These are phyloP conservation scores for Schizosaccharomyces japonicus DNA, from an alignment of 805 yeast genomes.

Conservation along the genomic window DNA sequence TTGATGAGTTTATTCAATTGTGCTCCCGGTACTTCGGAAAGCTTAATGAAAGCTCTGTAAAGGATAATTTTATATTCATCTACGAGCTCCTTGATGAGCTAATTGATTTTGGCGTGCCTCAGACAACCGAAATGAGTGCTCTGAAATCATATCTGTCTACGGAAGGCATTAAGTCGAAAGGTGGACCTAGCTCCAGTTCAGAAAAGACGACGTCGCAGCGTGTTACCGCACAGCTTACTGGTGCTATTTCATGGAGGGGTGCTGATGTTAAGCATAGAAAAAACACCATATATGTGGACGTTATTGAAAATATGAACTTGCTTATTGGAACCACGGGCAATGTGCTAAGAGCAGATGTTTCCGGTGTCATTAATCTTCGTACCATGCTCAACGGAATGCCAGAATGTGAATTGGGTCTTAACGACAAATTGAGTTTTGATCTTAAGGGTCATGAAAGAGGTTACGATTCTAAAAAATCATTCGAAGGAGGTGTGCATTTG, in stretches of 20 bases:
- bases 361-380: constrained; percentile 49
- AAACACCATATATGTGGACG: constrained; percentile 57
- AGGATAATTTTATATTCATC: constrained; percentile 40
- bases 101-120: constrained; percentile 58
- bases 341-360: constrained; percentile 44
- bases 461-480: neutral
- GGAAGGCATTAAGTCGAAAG: constrained; percentile 13
- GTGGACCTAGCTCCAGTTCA: constrained; percentile 1
- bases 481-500: constrained; percentile 25
- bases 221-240: constrained; percentile 18
- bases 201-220: constrained; percentile 7
- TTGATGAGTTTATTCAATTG: constrained; percentile 35
- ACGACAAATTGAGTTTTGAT: constrained; percentile 24
- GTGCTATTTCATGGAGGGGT: constrained; percentile 43
- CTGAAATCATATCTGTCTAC: constrained; percentile 20
- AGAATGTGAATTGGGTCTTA: constrained; percentile 54
- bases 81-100: constrained; percentile 61
- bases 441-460: constrained; percentile 5
- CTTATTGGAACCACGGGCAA: constrained; percentile 39
- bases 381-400: constrained; percentile 66
- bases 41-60: constrained; percentile 28
- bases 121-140: constrained; percentile 29
- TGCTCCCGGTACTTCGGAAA: constrained; percentile 23
- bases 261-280: constrained; percentile 51
- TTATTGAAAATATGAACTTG: constrained; percentile 50